Conservation (phyloP, 2,329 filamentous ascomycete genomes). For the Exophiala phaeomuriformis region DNA sequence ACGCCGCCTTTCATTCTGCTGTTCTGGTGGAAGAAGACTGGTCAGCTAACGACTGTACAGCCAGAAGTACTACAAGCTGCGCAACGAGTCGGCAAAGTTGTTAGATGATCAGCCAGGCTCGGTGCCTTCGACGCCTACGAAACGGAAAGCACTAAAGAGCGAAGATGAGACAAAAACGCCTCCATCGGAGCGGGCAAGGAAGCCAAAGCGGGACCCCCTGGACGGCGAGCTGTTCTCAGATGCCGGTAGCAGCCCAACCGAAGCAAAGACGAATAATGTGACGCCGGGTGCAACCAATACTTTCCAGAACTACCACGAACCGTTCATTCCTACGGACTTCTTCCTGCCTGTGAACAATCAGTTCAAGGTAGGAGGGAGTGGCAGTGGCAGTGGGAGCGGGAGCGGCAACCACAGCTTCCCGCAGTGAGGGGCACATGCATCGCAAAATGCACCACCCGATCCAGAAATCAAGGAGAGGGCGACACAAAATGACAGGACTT, state of each 20-base stretch:
- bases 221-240: conserved; percentile 16
- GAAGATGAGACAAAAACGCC: conserved; percentile 15
- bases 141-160: conserved; percentile 13
- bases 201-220: conserved; percentile 9
- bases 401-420: conserved; percentile 7
- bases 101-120: conserved; percentile 6
- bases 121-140: conserved; percentile 15
- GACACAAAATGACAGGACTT: neutral
- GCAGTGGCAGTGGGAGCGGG: neutral
- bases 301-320: conserved; percentile 2
- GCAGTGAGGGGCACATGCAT: neutral
- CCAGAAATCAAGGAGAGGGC: neutral
- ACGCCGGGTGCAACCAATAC: conserved; percentile 1
- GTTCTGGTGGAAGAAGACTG: neutral
- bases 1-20: neutral
- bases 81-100: conserved; percentile 18
- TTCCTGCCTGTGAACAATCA: conserved; percentile 7
- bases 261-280: conserved; percentile 10
- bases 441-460: neutral
- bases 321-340: conserved; percentile 2
- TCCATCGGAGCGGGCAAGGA: conserved; percentile 13
- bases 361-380: conserved; percentile 5
- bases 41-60: conserved; percentile 13
- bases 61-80: conserved; percentile 27
- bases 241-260: conserved; percentile 3